Base-by-base conservation (phyloP, 176 grass and related monocot genomes). In the Ananas comosus region DNA sequence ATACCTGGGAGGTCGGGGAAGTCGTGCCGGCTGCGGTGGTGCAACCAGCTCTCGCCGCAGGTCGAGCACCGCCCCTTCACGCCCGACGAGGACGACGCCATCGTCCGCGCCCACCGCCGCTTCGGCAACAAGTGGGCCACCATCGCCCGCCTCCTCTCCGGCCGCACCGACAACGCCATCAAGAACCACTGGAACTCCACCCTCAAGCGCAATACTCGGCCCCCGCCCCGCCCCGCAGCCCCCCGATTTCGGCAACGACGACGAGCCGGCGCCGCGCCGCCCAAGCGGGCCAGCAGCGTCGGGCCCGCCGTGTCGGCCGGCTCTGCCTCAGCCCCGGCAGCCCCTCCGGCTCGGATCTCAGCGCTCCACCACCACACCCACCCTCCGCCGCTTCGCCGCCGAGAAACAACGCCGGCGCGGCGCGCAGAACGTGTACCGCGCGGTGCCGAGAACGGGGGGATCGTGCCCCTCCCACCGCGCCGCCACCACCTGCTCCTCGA, bases 121-220 rank as follows among this genome's bases (percentile, higher is more conserved):
- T 82, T 92, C 0, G 90, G 95, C 0, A 99, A 99, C 75, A 88
- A 91, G 3, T 99, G 95, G 95, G 90, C 95, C 12, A 84, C 95
- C 70, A 99, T 99, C 79, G 85, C 95, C 13, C 77, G 95, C 5
- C 80, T 94, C 0, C 78, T 99, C 9, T 86, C 90, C 4, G 95
- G 90, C 0, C 95, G 95, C 78, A 94, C 95, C 56, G 95, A 99
- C 82, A 99, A 99, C 87, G 90, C 90, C 13, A 88, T 99, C 0
- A 99, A 99, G 73, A 99, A 99, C 76, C 90, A 99, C 69, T 99
- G 95, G 95, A 99, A 99, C 75, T 94, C 95, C 2, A 90, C 90
- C 48, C 90, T 99, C 10, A 96, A 92, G 86, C 86, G 93, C 23
- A 87, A 87, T 48, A 68, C 16, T 12, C 1, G 0, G 7, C 12